These are phyloP conservation scores for Perkinsus chesapeaki DNA, from an alignment of 169 alveolate species.

Conservation along the genomic window DNA sequence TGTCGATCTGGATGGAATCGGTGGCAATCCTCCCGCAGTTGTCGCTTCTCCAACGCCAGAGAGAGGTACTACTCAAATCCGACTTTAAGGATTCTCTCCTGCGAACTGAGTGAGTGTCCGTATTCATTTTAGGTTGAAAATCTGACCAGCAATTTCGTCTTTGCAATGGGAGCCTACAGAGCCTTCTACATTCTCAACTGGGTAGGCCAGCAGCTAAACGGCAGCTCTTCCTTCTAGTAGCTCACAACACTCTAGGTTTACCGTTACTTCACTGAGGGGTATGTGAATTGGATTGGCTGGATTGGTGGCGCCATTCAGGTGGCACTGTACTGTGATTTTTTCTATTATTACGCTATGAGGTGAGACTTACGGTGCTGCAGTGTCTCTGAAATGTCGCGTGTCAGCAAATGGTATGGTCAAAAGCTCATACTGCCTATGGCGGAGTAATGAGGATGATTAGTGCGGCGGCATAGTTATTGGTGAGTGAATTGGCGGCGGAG, in stretches of 20 bases:
- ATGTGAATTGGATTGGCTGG: constrained; percentile 66
- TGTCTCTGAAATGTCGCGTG: background rate
- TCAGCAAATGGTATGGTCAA: constrained; percentile 68
- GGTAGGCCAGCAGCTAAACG: constrained; percentile 42
- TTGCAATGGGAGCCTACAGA: constrained; percentile 83
- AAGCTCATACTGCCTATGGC: constrained; percentile 57
- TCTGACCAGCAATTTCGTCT: constrained; percentile 84
- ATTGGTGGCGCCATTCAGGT: constrained; percentile 83
- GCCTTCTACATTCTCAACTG: constrained; percentile 84
- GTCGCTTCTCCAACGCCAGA: constrained; percentile 79
- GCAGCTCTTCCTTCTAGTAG: background rate
- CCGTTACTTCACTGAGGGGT: constrained; percentile 65
- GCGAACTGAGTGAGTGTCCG: background rate
- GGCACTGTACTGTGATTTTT: constrained; percentile 81
- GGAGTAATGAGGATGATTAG: background rate
- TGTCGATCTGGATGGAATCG: constrained; percentile 90
- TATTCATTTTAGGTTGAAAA: constrained; percentile 54
- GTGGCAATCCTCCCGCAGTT: constrained; percentile 93
- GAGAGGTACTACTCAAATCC: constrained; percentile 47
- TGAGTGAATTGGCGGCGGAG: too few species aligned
- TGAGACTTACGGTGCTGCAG: background rate
- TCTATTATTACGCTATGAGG: constrained; percentile 74
- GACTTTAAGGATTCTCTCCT: background rate
- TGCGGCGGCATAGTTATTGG: too few species aligned
- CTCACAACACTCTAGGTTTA: too few species aligned